These are phyloP conservation scores for Beta corolliflora DNA, from an alignment of 179 eudicot genomes.

Conservation along the genomic window DNA sequence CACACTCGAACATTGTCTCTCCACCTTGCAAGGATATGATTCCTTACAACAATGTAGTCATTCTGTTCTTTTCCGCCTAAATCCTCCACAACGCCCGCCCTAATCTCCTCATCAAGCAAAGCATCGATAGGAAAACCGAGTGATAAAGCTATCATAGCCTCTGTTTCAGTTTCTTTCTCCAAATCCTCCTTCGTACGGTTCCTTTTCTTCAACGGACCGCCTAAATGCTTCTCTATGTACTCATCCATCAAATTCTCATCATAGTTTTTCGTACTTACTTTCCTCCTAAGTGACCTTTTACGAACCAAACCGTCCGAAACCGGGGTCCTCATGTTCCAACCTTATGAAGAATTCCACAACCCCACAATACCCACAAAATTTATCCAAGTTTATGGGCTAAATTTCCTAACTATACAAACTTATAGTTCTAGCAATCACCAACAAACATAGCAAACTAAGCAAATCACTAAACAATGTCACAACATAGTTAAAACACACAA, in stretches of 20 bases:
- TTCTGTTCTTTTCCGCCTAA: constrained; percentile 90
- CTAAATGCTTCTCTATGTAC: constrained; percentile 66
- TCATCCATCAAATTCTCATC: constrained; percentile 91
- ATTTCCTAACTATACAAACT: constrained; percentile 11
- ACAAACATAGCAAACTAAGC: background rate
- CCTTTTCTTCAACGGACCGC: constrained; percentile 61
- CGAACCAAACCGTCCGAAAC: constrained; percentile 39
- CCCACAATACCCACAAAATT: constrained; percentile 9
- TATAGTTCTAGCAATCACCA: constrained; percentile 10
- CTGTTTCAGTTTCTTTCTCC: constrained; percentile 90
- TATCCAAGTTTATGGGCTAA: constrained; percentile 8
- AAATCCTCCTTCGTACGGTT: constrained; percentile 64
- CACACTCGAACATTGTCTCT: constrained; percentile 74
- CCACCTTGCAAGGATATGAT: constrained; percentile 90
- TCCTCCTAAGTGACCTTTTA: constrained; percentile 72
- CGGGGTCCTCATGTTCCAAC: constrained; percentile 45
- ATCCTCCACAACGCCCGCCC: constrained; percentile 73
- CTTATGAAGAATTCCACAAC: constrained; percentile 15
- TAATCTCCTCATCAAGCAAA: constrained; percentile 81
- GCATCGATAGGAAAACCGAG: constrained; percentile 92
- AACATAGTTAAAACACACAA: background rate
- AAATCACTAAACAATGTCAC: background rate
- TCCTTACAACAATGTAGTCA: constrained; percentile 90
- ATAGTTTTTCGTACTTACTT: constrained; percentile 52
- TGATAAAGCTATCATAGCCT: constrained; percentile 90